Evolutionary conservation across 495 filamentous ascomycete genomes (phyloP).

Genomic region (Aspergillus saccharolyticus): DNA sequence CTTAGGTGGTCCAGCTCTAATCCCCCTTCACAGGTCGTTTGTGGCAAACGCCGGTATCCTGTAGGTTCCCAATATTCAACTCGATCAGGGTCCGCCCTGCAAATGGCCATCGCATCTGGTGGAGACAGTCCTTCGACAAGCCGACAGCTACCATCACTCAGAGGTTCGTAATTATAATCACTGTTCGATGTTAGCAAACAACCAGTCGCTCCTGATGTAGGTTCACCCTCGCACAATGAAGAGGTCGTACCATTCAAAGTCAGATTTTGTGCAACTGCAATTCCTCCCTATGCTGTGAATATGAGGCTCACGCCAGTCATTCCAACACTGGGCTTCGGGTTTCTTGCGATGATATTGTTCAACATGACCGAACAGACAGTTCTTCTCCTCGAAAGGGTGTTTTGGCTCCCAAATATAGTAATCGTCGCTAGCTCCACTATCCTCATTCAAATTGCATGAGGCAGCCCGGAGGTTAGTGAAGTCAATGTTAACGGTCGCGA

Average conservation of each 20-base stretch:
- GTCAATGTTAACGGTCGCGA: slow-evolving; percentile 75
- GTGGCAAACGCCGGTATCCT: slow-evolving; percentile 85
- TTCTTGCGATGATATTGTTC: slow-evolving; percentile 90
- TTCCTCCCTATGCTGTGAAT: slow-evolving; percentile 55
- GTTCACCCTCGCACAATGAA: background rate
- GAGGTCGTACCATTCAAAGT: slow-evolving; percentile 84
- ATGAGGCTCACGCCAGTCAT: slow-evolving; percentile 68
- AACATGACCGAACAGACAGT: slow-evolving; percentile 90
- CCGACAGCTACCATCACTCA: slow-evolving; percentile 66
- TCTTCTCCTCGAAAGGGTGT: slow-evolving; percentile 66
- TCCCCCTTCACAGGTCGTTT: slow-evolving; percentile 79
- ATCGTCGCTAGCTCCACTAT: slow-evolving; percentile 58
- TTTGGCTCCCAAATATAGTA: slow-evolving; percentile 81
- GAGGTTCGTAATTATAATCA: slow-evolving; percentile 88
- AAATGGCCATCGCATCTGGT: slow-evolving; percentile 61
- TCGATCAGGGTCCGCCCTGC: slow-evolving; percentile 57
- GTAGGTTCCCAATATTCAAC: slow-evolving; percentile 76
- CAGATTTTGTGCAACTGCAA: slow-evolving; percentile 74
- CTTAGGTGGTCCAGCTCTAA: slow-evolving; percentile 58
- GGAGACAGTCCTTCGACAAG: slow-evolving; percentile 66
- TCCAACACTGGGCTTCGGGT: slow-evolving; percentile 66
- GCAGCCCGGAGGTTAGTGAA: slow-evolving; percentile 70
- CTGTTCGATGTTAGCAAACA: slow-evolving; percentile 34
- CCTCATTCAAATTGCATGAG: slow-evolving; percentile 64
- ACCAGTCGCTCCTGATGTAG: background rate